Evolutionary conservation across 257 asterid genomes (phyloP).

Genomic region (Gynochthodes officinalis): DNA sequence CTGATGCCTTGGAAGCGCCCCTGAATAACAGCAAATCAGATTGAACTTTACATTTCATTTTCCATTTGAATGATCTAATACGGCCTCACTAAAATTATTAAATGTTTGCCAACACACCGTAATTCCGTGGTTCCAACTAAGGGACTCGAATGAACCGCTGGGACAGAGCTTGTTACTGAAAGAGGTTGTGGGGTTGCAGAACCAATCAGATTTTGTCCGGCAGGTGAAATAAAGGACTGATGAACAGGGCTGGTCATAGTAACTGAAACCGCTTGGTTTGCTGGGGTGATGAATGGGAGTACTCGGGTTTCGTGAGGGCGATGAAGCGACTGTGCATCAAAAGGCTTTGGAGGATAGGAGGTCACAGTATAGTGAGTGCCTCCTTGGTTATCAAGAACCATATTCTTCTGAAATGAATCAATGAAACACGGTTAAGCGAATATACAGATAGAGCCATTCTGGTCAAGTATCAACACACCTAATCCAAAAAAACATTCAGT

Average conservation of each 20-base stretch:
- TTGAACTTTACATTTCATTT: neutral
- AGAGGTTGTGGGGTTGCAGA: conserved; percentile 32
- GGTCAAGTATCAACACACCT: neutral
- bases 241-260: conserved; percentile 32
- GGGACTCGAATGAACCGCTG: conserved; percentile 35
- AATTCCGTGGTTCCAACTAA: conserved; percentile 72
- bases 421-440: neutral
- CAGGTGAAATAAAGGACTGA: conserved; percentile 33
- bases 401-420: conserved; percentile 42
- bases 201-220: conserved; percentile 34
- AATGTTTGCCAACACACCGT: conserved; percentile 35
- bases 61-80: neutral
- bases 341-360: conserved; percentile 33
- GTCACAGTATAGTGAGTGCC: conserved; percentile 40
- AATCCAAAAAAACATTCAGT: neutral
- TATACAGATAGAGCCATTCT: neutral
- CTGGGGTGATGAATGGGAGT: conserved; percentile 21
- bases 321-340: conserved; percentile 20
- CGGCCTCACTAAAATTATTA: neutral
- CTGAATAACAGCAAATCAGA: conserved; percentile 32
- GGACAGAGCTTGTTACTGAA: conserved; percentile 29
- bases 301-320: conserved; percentile 23
- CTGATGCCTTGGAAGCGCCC: conserved; percentile 38
- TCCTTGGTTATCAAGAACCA: conserved; percentile 40
- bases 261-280: conserved; percentile 32